A percentile compares a stretch with the other conserved stretches of the same genome.
These are phyloP conservation scores for Mrakiaceae sp. DNA, from an alignment of 1,284 basidiomycete genomes.

Conservation along the genomic window DNA sequence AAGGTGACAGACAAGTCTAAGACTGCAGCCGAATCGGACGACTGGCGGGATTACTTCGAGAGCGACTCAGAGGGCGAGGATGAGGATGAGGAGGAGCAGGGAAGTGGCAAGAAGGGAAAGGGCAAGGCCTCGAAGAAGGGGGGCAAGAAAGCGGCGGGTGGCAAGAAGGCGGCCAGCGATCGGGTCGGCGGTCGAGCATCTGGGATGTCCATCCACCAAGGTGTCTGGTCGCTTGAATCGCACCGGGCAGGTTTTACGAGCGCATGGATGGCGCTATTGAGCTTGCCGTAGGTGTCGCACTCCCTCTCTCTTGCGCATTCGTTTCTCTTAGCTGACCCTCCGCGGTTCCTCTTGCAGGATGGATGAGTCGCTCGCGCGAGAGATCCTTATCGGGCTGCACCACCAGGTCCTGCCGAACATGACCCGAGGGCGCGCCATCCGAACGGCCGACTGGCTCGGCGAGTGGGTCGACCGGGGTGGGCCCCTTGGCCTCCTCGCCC, in stretches of 20 bases:
- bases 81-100: conserved; percentile 37
- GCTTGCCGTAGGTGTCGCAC: conserved; percentile 6
- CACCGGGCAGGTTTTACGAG: conserved; percentile 27
- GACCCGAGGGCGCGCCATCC: conserved; percentile 51
- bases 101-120: conserved; percentile 20
- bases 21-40: conserved; percentile 23
- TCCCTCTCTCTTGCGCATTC: background rate
- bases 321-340: background rate
- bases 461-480: conserved; percentile 77
- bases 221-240: conserved; percentile 21
- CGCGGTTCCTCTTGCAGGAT: conserved; percentile 6
- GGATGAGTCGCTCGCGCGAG: conserved; percentile 28
- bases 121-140: conserved; percentile 21
- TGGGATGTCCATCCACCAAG: conserved; percentile 31
- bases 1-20: conserved; percentile 23
- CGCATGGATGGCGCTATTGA: conserved; percentile 27
- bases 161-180: conserved; percentile 19
- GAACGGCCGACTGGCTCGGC: conserved; percentile 91
- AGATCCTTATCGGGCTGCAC: conserved; percentile 61
- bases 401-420: conserved; percentile 73
- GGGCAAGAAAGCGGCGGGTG: conserved; percentile 13
- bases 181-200: conserved; percentile 1
- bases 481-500: conserved; percentile 72
- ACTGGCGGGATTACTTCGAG: conserved; percentile 37
- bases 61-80: conserved; percentile 38